Conservation (phyloP, 2,329 filamentous ascomycete species). For the Pestalotiopsis sp. region DNA sequence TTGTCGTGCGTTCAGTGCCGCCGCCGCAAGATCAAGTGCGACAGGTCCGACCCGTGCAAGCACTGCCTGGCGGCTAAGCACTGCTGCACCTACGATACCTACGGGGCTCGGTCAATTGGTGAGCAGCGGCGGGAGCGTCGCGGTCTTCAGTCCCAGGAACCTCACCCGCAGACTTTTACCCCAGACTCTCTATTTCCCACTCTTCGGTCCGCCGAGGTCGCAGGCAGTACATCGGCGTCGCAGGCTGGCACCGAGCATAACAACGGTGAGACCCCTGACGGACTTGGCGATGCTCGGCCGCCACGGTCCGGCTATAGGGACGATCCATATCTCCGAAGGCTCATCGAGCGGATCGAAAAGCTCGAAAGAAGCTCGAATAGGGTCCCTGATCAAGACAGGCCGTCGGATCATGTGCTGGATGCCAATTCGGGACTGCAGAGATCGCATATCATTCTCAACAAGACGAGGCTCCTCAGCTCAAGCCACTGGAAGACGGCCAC, state of each 20-base stretch:
- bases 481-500: conserved; percentile 34
- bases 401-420: conserved; percentile 24
- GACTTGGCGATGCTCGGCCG: neutral
- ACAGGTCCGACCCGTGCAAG: conserved; percentile 42
- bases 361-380: neutral
- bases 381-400: neutral
- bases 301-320: too few species aligned
- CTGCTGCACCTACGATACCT: conserved; percentile 33
- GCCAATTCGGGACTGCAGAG: conserved; percentile 26
- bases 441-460: conserved; percentile 33
- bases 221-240: neutral
- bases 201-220: neutral
- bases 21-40: conserved; percentile 48
- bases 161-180: neutral
- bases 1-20: conserved; percentile 46
- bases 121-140: neutral
- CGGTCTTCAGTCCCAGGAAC: neutral
- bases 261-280: neutral
- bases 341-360: neutral
- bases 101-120: conserved; percentile 15
- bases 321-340: neutral
- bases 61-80: conserved; percentile 36
- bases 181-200: neutral
- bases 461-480: conserved; percentile 36
- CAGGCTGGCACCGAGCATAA: neutral